Evolutionary conservation across 768 basidiomycete genomes (phyloP).

Genomic region (Amanita thiersii): DNA sequence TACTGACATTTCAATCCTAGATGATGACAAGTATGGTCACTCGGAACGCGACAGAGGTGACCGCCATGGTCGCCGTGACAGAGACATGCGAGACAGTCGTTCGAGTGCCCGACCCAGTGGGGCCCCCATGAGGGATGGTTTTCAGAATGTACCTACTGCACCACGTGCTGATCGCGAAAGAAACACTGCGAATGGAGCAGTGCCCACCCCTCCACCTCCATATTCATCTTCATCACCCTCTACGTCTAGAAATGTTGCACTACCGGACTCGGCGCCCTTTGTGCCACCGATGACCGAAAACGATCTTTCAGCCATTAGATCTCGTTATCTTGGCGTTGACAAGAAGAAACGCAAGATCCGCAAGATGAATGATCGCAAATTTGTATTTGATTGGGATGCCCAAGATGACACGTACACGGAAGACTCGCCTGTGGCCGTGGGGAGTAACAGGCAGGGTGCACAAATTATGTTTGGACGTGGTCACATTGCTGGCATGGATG

Average conservation of each 20-base stretch:
- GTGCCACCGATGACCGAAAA: conserved; percentile 68
- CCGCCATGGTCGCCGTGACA: conserved; percentile 33
- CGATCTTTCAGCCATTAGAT: conserved; percentile 78
- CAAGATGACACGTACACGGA: conserved; percentile 88
- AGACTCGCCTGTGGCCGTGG: conserved; percentile 66
- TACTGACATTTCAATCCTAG: conserved; percentile 19
- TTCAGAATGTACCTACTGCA: conserved; percentile 72
- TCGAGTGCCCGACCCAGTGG: conserved; percentile 30
- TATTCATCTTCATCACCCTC: conserved; percentile 23
- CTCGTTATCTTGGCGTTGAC: conserved; percentile 90
- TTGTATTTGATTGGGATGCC: conserved; percentile 99
- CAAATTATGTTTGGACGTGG: conserved; percentile 88
- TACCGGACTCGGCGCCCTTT: conserved; percentile 28
- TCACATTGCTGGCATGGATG: conserved; percentile 81
- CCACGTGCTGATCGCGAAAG: conserved; percentile 72
- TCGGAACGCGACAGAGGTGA: conserved; percentile 40
- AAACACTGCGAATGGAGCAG: conserved; percentile 22
- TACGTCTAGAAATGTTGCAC: conserved; percentile 23
- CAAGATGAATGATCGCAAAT: conserved; percentile 93
- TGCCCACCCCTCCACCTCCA: conserved; percentile 40
- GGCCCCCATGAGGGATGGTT: conserved; percentile 32
- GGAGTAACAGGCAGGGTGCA: conserved; percentile 68
- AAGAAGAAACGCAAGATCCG: conserved; percentile 92
- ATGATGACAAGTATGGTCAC: conserved; percentile 45
- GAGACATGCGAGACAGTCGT: conserved; percentile 29